Evolutionary conservation across 257 asterid genomes (phyloP).

Genomic region (Prunella vulgaris): DNA sequence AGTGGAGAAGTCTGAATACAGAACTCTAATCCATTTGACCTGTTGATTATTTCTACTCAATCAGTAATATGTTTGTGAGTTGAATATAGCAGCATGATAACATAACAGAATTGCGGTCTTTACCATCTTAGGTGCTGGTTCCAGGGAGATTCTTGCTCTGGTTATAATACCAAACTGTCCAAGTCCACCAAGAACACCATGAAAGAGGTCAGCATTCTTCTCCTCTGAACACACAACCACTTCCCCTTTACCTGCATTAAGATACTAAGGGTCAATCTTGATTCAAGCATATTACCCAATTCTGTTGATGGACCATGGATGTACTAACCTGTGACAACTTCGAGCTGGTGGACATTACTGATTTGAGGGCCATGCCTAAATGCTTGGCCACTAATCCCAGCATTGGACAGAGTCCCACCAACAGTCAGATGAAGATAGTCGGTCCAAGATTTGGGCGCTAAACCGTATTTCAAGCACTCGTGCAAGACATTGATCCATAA

Average conservation of each 20-base stretch:
- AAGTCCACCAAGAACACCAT: constrained; percentile 83
- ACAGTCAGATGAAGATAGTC: constrained; percentile 84
- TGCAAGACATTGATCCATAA: constrained; percentile 75
- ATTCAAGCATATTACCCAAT: background rate
- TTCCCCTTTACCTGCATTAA: constrained; percentile 80
- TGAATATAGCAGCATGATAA: background rate
- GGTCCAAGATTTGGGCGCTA: constrained; percentile 93
- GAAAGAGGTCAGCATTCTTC: constrained; percentile 80
- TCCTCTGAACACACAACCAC: constrained; percentile 67
- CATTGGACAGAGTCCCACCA: constrained; percentile 90
- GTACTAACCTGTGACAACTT: constrained; percentile 84
- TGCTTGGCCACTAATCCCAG: constrained; percentile 95
- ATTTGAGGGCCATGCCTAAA: constrained; percentile 94
- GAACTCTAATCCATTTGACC: constrained; percentile 91
- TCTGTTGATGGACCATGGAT: background rate
- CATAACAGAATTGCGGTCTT: background rate
- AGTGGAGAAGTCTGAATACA: constrained; percentile 68
- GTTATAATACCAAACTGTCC: constrained; percentile 94
- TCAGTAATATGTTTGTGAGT: constrained; percentile 9
- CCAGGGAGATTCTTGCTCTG: constrained; percentile 73
- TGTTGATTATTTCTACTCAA: constrained; percentile 23
- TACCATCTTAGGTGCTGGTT: constrained; percentile 91
- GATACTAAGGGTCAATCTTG: background rate
- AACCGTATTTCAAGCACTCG: constrained; percentile 58
- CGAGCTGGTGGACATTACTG: constrained; percentile 80